phyloP scores from a whole-genome alignment of 371 early-diverging fungal species.

The Circinella minor region DNA sequence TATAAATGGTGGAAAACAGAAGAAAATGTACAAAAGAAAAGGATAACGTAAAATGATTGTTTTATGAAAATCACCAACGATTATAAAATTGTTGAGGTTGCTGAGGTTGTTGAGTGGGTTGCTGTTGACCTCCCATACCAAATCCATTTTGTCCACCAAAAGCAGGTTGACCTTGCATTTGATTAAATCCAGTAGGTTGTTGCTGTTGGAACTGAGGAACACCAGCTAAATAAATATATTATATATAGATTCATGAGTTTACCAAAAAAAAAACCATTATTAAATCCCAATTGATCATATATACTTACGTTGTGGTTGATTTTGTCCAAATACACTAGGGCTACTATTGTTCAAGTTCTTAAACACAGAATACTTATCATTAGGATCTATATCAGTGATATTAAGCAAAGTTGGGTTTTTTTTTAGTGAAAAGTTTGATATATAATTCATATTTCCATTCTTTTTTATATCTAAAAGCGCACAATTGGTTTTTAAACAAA shows the following conservation, averaged over 20 bases:
- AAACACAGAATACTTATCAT: conserved; percentile 51
- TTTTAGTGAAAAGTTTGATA: too few relatives aligned
- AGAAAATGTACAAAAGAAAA: background rate
- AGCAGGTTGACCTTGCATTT: conserved; percentile 13
- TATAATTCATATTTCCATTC: too few relatives aligned
- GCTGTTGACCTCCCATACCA: conserved; percentile 18
- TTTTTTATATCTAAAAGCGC: too few relatives aligned
- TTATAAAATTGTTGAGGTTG: conserved; percentile 22
- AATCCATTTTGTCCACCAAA: conserved; percentile 12
- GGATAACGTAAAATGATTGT: background rate
- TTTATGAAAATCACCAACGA: conserved; percentile 21
- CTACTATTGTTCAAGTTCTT: conserved; percentile 34
- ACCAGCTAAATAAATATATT: background rate
- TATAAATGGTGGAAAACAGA: background rate
- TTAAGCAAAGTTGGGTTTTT: background rate
- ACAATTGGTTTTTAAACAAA: too few relatives aligned
- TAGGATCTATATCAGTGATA: conserved; percentile 21
- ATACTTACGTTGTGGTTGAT: conserved; percentile 19
- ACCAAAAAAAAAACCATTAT: too few relatives aligned
- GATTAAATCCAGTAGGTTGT: conserved; percentile 19
- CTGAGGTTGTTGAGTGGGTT: conserved; percentile 24
- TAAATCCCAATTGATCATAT: background rate
- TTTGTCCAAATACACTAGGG: conserved; percentile 43
- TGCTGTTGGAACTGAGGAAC: conserved; percentile 21
- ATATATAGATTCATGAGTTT: too few relatives aligned